Conservation (phyloP, 2,329 filamentous ascomycete genomes). For the Elsinoe necatrix region DNA sequence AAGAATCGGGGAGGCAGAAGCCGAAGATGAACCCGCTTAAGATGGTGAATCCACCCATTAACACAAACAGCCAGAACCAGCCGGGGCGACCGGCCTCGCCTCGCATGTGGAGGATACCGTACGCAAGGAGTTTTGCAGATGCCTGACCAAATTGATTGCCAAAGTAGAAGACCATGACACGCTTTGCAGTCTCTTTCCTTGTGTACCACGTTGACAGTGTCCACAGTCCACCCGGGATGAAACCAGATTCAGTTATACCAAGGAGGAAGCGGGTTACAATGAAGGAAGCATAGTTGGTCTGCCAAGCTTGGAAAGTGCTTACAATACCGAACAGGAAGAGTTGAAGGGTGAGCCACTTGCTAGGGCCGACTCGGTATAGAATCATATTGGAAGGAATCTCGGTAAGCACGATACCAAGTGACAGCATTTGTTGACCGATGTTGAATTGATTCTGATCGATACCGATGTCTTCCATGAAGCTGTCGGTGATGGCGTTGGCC, state of each 20-base stretch:
- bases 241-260: conserved; percentile 35
- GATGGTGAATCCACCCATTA: conserved; percentile 18
- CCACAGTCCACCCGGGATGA: conserved; percentile 42
- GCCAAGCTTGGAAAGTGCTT: conserved; percentile 36
- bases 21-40: conserved; percentile 23
- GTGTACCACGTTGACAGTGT: conserved; percentile 45
- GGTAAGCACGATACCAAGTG: conserved; percentile 28
- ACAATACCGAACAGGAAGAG: conserved; percentile 33
- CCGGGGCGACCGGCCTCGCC: conserved; percentile 17
- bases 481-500: conserved; percentile 28
- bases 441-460: conserved; percentile 30
- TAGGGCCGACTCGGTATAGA: conserved; percentile 31
- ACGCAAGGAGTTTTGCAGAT: conserved; percentile 26
- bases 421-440: conserved; percentile 29
- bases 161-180: conserved; percentile 35
- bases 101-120: conserved; percentile 19
- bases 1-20: conserved; percentile 27
- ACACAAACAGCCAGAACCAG: conserved; percentile 20
- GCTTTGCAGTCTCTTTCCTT: conserved; percentile 38
- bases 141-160: conserved; percentile 38
- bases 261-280: conserved; percentile 34
- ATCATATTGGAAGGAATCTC: conserved; percentile 29
- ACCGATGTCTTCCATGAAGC: conserved; percentile 26
- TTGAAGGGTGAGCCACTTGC: conserved; percentile 33
- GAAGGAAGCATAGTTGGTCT: conserved; percentile 32